phyloP scores from a whole-genome alignment of 768 basidiomycete species.

The Pulveroboletus ravenelii region DNA sequence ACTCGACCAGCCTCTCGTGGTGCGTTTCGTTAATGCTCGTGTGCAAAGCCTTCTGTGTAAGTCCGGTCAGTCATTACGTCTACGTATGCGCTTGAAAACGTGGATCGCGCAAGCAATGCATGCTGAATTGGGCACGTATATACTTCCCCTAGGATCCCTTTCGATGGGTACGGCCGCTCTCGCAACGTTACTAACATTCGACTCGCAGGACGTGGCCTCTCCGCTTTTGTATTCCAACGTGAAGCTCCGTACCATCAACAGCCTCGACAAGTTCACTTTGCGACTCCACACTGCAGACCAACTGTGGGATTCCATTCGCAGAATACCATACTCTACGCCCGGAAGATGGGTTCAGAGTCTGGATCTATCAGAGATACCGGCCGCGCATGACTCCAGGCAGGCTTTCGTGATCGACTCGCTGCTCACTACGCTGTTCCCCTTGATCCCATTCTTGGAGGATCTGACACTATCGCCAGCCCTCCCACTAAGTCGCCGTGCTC shows the following conservation, averaged over 20 bases:
- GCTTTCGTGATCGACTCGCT: slow-evolving; percentile 56
- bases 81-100: not conserved
- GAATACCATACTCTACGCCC: slow-evolving; percentile 82
- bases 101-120: not conserved
- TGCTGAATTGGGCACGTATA: not conserved
- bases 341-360: slow-evolving; percentile 81
- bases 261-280: slow-evolving; percentile 55
- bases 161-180: not conserved
- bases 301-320: slow-evolving; percentile 83
- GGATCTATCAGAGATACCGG: slow-evolving; percentile 57
- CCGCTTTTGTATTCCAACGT: slow-evolving; percentile 64
- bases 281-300: slow-evolving; percentile 60
- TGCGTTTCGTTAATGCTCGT: slow-evolving; percentile 33
- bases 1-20: slow-evolving; percentile 4
- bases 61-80: slow-evolving; percentile 11
- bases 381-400: slow-evolving; percentile 39
- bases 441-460: slow-evolving; percentile 58
- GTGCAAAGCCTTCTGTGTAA: slow-evolving; percentile 39
- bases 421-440: slow-evolving; percentile 58
- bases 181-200: slow-evolving; percentile 12
- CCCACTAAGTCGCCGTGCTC: slow-evolving; percentile 54
- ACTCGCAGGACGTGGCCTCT: slow-evolving; percentile 53
- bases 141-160: not conserved
- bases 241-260: slow-evolving; percentile 36
- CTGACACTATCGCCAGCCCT: slow-evolving; percentile 54